Evolutionary conservation across 1,139 yeast species (phyloP).

Genomic region (Williopsis jadinii): DNA sequence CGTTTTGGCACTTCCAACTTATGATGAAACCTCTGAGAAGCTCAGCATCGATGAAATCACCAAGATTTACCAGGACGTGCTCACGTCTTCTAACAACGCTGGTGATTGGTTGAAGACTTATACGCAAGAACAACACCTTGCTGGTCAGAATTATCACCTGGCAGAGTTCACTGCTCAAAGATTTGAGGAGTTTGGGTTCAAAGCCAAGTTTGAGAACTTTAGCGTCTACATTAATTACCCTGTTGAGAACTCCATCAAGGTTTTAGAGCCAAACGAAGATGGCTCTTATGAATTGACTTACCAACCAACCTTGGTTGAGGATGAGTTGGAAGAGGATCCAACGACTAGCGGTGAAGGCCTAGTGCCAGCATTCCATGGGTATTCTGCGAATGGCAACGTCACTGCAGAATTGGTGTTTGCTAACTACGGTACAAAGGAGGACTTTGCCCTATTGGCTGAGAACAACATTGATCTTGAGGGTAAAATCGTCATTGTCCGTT

Average conservation of each 20-base stretch:
- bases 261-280: constrained; percentile 27
- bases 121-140: constrained; percentile 59
- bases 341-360: constrained; percentile 47
- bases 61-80: constrained; percentile 29
- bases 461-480: constrained; percentile 42
- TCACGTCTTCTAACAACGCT: constrained; percentile 40
- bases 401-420: constrained; percentile 53
- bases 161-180: constrained; percentile 61
- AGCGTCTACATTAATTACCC: constrained; percentile 61
- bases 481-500: constrained; percentile 52
- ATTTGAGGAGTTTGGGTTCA: constrained; percentile 56
- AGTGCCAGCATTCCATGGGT: constrained; percentile 63
- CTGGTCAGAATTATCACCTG: constrained; percentile 59
- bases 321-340: constrained; percentile 61
- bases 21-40: too few relatives aligned
- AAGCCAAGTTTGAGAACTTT: constrained; percentile 46
- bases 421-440: constrained; percentile 53
- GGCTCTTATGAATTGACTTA: constrained; percentile 34
- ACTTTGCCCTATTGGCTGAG: constrained; percentile 39
- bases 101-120: constrained; percentile 48
- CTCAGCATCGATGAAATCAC: constrained; percentile 7
- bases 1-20: too few relatives aligned
- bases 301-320: constrained; percentile 65
- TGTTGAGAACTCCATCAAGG: constrained; percentile 36
- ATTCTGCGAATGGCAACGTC: constrained; percentile 62